Evolutionary conservation across 2,329 filamentous ascomycete species (phyloP).

Genomic region (Xylariaceae sp.): DNA sequence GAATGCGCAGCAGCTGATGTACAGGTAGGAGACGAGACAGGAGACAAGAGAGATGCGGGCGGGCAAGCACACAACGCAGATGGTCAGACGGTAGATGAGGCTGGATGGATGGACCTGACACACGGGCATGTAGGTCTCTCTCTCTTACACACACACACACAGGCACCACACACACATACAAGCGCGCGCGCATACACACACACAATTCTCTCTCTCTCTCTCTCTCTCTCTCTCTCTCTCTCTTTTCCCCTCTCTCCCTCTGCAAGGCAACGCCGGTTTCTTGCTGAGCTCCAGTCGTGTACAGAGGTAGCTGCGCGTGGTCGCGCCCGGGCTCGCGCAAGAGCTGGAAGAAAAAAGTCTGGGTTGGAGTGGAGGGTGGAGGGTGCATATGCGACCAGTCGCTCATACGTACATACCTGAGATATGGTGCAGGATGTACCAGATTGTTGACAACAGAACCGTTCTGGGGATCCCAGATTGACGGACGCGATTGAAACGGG

Average conservation of each 20-base stretch:
- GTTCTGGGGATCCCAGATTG: not conserved
- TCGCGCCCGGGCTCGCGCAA: not conserved
- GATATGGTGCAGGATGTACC: conserved; percentile 24
- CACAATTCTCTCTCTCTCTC: too few species aligned
- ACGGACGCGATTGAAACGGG: not conserved
- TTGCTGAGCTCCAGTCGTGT: conserved; percentile 23
- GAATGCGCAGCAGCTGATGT: too few species aligned
- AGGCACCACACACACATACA: too few species aligned
- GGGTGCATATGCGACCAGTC: conserved; percentile 29
- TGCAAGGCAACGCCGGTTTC: conserved; percentile 13
- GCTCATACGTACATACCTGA: conserved; percentile 26
- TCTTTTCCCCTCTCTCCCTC: not conserved
- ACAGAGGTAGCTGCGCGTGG: conserved; percentile 6
- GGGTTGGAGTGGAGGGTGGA: conserved; percentile 1
- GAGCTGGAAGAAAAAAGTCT: conserved; percentile 10
- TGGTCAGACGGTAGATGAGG: conserved; percentile 4
- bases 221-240: too few species aligned
- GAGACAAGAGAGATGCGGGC: not conserved
- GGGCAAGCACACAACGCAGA: not conserved
- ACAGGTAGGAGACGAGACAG: conserved; percentile 5
- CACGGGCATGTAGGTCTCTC: not conserved
- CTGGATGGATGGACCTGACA: conserved; percentile 4
- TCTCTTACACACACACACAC: too few species aligned
- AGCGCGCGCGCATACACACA: too few species aligned
- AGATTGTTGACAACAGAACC: conserved; percentile 22